Base-by-base conservation (phyloP, 768 basidiomycete species). In the Bullera alba region DNA sequence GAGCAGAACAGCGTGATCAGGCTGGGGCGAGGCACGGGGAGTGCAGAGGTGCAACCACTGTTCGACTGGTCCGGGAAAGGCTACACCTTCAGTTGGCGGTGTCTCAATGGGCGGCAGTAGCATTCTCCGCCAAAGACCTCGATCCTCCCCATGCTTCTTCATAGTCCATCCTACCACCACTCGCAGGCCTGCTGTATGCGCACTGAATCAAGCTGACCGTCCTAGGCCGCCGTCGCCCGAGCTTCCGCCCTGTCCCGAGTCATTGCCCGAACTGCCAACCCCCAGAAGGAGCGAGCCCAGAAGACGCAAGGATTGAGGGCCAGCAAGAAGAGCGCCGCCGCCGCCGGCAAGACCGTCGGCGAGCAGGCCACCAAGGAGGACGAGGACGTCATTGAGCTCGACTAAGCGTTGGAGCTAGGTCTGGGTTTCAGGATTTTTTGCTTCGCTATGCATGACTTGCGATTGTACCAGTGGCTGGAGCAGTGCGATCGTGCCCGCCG, bases 221-320 rank as follows among this genome's bases (percentile, higher is more conserved):
- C 26, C n/a, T 43, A 70, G 68, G 63, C 52, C 51, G 68, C 68
- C 50, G 68, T 70, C 44, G 68, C 68, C 50, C 62, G 68, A 19
- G 60, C 63, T 53, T 67, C 68, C 50, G 62, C 68, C 51, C 54
- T 67, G 42, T 25, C 54, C 50, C 46, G 54, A 42, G 61, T 48
- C 46, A 28, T 53, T 36, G 49, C 38, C 30, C 56, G 54, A 47
- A 43, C 60, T 36, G 61, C 50, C 59, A 63, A 60, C 61, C 59
- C 57, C 23, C 58, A 61, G 37, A 66, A 66, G 42, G 49, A 50
- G 36, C 55, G 37, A 49, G 60, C 60, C 21, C 30, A 39, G 32
- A 67, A 70, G 54, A 27, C 37, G 48, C 49, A 65, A 37, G 68
- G 65, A 44, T 54, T 54, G 48, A 66, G 60, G 57, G 46, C 48